A percentile compares a stretch with the other conserved stretches of the same genome.
phyloP scores from a whole-genome alignment of 1,139 yeast species.

The Hyphopichia wangnamkhiaoensis region DNA sequence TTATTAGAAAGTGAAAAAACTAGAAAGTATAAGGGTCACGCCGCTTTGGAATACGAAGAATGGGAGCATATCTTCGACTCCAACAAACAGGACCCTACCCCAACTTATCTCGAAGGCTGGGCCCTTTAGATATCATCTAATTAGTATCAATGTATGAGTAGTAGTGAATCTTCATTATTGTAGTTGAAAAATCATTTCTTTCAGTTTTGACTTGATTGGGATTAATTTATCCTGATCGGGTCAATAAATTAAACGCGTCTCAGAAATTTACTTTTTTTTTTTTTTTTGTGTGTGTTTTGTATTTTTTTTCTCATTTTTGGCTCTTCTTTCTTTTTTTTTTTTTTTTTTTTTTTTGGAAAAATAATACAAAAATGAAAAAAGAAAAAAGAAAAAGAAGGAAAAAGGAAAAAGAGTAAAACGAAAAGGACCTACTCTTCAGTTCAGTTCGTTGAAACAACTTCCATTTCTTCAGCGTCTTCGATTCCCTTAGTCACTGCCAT shows the following conservation, averaged over 20 bases:
- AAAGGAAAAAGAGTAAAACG: too few relatives aligned
- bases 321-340: conserved; percentile 6
- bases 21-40: conserved; percentile 67
- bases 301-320: too few relatives aligned
- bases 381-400: too few relatives aligned
- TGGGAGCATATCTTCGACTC: conserved; percentile 43
- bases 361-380: too few relatives aligned
- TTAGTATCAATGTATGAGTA: too few relatives aligned
- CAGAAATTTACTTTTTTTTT: conserved; percentile 4
- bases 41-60: conserved; percentile 79
- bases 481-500: conserved; percentile 3
- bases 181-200: too few relatives aligned
- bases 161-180: too few relatives aligned
- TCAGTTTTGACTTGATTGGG: too few relatives aligned
- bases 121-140: conserved; percentile 12
- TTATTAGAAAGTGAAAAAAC: conserved; percentile 73
- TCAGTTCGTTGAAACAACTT: neutral
- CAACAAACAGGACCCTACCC: conserved; percentile 7
- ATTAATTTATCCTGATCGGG: conserved; percentile 27
- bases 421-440: too few relatives aligned
- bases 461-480: neutral
- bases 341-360: neutral
- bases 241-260: conserved; percentile 36
- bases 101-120: conserved; percentile 31
- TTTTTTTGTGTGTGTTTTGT: conserved; percentile 1